A percentile compares a stretch with the other conserved stretches of the same genome.
Conservation (phyloP, 257 asterid genomes). For the Penstemon barbatus region DNA sequence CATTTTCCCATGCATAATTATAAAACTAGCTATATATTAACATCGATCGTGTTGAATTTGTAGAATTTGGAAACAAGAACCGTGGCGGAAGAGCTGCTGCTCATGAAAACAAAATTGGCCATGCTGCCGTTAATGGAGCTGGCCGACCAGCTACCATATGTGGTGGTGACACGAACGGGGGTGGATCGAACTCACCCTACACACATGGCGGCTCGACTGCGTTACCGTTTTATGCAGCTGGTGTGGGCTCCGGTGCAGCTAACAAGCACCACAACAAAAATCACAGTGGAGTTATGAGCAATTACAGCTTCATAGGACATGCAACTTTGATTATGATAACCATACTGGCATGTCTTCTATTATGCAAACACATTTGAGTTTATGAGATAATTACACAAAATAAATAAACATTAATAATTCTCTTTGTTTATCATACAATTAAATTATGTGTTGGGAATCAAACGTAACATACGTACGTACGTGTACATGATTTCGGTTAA, state of each 20-base stretch:
- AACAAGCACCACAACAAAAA: conserved; percentile 35
- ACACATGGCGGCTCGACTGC: conserved; percentile 40
- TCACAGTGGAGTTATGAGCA: conserved; percentile 33
- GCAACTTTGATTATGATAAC: conserved; percentile 24
- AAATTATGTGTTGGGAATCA: too few relatives aligned
- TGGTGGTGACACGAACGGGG: neutral
- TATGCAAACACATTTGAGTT: neutral
- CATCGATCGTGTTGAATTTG: too few relatives aligned
- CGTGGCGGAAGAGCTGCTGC: conserved; percentile 19
- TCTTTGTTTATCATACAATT: neutral
- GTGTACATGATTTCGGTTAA: too few relatives aligned
- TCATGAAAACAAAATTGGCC: conserved; percentile 19
- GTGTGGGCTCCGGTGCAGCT: conserved; percentile 29
- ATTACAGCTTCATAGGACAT: neutral
- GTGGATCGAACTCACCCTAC: conserved; percentile 29
- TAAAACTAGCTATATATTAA: too few relatives aligned
- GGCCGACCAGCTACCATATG: conserved; percentile 11
- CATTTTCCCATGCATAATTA: too few relatives aligned
- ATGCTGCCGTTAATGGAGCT: conserved; percentile 30
- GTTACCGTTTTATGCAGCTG: conserved; percentile 37
- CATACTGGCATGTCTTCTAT: conserved; percentile 25
- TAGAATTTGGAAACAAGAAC: neutral
- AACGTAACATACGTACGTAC: too few relatives aligned
- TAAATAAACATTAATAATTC: neutral
- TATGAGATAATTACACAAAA: neutral